Evolutionary conservation across 768 basidiomycete genomes (phyloP).

Genomic region (Boletus pseudo-olivaceus): DNA sequence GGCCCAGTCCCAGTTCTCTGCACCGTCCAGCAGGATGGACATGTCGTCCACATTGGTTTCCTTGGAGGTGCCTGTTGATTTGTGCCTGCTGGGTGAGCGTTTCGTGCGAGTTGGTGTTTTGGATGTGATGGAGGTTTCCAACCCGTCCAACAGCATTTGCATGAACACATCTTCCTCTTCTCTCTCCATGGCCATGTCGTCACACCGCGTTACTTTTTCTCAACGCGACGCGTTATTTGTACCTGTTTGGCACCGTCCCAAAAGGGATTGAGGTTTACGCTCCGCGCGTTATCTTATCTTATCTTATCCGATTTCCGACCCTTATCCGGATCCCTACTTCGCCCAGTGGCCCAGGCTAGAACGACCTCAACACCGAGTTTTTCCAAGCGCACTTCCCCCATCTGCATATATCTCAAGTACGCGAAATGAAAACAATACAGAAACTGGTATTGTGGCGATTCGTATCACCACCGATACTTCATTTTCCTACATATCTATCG

Average conservation of each 20-base stretch:
- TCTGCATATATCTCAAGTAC: neutral
- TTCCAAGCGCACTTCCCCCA: no score
- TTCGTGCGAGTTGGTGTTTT: conserved; percentile 27
- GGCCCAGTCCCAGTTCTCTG: conserved; percentile 69
- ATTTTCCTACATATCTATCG: neutral
- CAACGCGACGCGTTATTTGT: conserved; percentile 28
- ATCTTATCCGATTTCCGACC: neutral
- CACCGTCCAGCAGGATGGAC: conserved; percentile 53
- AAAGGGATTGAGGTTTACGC: neutral
- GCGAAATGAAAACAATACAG: neutral
- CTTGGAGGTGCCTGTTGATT: neutral
- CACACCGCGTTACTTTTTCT: neutral
- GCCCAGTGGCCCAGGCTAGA: no score
- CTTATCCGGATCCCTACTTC: no score
- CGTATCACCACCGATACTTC: no score
- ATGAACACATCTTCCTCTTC: conserved; percentile 61
- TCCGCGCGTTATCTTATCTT: conserved; percentile 16
- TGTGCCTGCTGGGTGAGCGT: conserved; percentile 25
- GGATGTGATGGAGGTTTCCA: conserved; percentile 50
- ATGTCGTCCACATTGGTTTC: conserved; percentile 35
- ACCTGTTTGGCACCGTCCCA: neutral
- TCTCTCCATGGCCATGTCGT: conserved; percentile 34
- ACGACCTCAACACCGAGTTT: no score
- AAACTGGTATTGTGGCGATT: no score
- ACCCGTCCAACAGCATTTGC: conserved; percentile 44